Conservation (phyloP, 176 grass and related monocot genomes). For the Miscanthus lutarioriparius region DNA sequence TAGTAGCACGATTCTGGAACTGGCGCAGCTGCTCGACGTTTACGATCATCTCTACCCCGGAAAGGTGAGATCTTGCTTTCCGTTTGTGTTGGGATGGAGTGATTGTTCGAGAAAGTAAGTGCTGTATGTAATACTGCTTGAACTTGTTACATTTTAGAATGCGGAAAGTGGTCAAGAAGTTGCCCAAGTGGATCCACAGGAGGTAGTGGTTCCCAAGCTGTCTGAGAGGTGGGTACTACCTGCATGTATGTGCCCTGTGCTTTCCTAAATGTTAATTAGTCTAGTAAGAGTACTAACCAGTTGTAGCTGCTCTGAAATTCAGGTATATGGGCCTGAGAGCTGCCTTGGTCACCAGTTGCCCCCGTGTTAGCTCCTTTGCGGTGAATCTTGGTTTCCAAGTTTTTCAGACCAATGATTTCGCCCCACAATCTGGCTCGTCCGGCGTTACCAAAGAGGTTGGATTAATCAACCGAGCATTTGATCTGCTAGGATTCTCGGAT, state of each 20-base stretch:
- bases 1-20: conserved; percentile 59
- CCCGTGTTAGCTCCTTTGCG: conserved; percentile 48
- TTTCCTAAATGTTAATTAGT: neutral
- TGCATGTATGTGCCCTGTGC: conserved; percentile 9
- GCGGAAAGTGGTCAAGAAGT: conserved; percentile 17
- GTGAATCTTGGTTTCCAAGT: conserved; percentile 59
- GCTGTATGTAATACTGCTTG: neutral
- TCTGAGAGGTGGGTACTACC: conserved; percentile 59
- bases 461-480: conserved; percentile 38
- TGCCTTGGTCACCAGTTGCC: conserved; percentile 67
- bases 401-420: conserved; percentile 45
- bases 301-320: conserved; percentile 12
- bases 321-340: conserved; percentile 88
- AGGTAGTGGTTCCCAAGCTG: conserved; percentile 51
- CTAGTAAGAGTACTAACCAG: neutral
- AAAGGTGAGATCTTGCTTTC: conserved; percentile 46
- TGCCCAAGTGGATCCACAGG: conserved; percentile 38
- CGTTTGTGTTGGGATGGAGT: neutral
- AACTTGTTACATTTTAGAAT: conserved; percentile 40
- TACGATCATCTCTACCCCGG: conserved; percentile 60
- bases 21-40: conserved; percentile 79
- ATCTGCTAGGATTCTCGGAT: conserved; percentile 60
- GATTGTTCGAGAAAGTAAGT: neutral
- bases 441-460: conserved; percentile 21
- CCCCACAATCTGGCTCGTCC: neutral